Evolutionary conservation across 371 early-diverging fungal species (phyloP).

Genomic region (Dipsacomyces acuminosporus): DNA sequence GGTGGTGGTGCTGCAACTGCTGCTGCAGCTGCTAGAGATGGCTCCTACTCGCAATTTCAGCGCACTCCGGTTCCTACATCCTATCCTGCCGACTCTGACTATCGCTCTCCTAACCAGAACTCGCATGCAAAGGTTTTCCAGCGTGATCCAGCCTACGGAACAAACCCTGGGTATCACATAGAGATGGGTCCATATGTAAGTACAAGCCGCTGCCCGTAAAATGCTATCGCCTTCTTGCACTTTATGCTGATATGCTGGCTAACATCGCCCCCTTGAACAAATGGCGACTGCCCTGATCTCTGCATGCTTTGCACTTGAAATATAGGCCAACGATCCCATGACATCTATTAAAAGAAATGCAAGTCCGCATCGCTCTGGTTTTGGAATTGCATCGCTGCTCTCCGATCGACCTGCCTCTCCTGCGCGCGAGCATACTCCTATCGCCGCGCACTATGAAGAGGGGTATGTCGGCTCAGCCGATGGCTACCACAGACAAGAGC

Average conservation of each 20-base stretch:
- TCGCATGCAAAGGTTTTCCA: constrained; percentile 24
- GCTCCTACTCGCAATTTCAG: constrained; percentile 7
- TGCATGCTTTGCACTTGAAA: not conserved
- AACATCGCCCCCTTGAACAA: no score
- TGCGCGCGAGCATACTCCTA: not conserved
- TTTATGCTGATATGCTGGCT: no score
- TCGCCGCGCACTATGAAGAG: constrained; percentile 7
- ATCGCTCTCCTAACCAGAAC: constrained; percentile 19
- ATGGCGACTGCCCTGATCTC: no score
- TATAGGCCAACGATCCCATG: constrained; percentile 9
- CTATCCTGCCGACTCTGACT: constrained; percentile 15
- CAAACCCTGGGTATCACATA: not conserved
- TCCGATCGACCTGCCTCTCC: constrained; percentile 13
- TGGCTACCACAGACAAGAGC: constrained; percentile 7
- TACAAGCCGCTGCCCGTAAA: not conserved
- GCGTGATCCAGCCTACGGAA: constrained; percentile 8
- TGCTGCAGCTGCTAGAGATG: not conserved
- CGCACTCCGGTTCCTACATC: constrained; percentile 11
- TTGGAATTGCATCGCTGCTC: constrained; percentile 37
- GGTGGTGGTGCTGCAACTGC: not conserved
- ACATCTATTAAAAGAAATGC: constrained; percentile 9
- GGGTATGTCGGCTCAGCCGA: constrained; percentile 9
- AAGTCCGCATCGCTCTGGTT: constrained; percentile 15
- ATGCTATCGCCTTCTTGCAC: not conserved
- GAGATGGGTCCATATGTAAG: constrained; percentile 23